phyloP scores from a whole-genome alignment of 2,329 filamentous ascomycete species.

The Metarhizium humberi region DNA sequence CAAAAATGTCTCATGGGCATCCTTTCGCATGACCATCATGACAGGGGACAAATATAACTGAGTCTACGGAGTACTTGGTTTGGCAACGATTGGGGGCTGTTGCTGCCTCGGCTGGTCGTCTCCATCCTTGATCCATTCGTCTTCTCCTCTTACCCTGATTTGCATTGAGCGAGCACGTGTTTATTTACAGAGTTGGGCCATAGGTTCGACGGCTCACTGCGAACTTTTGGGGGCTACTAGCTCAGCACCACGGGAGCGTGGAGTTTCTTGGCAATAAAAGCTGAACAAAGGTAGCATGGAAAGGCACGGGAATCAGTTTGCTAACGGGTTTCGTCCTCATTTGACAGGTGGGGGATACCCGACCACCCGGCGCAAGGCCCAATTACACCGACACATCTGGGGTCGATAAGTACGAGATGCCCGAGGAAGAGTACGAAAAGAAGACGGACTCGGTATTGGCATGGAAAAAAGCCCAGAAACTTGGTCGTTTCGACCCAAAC shows the following conservation, averaged over 20 bases:
- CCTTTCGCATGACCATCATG: neutral
- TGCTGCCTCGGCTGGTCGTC: neutral
- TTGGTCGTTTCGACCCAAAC: slow-evolving; percentile 91
- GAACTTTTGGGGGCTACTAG: neutral
- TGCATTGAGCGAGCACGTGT: neutral
- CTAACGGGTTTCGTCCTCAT: slow-evolving; percentile 18
- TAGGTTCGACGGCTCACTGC: neutral
- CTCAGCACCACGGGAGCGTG: neutral
- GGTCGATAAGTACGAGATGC: slow-evolving; percentile 86
- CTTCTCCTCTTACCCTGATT: neutral
- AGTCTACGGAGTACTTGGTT: neutral
- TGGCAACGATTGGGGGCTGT: slow-evolving; percentile 1
- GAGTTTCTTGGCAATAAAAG: neutral
- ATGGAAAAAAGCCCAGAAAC: slow-evolving; percentile 90
- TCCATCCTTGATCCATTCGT: neutral
- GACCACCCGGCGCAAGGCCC: slow-evolving; percentile 63
- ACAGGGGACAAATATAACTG: neutral
- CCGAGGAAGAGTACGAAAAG: slow-evolving; percentile 74
- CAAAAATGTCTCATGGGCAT: slow-evolving; percentile 10
- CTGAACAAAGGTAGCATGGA: neutral
- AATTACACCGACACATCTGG: slow-evolving; percentile 75
- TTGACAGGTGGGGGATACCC: slow-evolving; percentile 65
- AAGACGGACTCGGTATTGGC: slow-evolving; percentile 83
- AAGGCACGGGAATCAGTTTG: neutral
- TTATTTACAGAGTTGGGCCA: neutral